A percentile compares a stretch with the other conserved stretches of the same genome.
Conservation (phyloP, 1,139 yeast genomes). For the Pichia sp. region DNA sequence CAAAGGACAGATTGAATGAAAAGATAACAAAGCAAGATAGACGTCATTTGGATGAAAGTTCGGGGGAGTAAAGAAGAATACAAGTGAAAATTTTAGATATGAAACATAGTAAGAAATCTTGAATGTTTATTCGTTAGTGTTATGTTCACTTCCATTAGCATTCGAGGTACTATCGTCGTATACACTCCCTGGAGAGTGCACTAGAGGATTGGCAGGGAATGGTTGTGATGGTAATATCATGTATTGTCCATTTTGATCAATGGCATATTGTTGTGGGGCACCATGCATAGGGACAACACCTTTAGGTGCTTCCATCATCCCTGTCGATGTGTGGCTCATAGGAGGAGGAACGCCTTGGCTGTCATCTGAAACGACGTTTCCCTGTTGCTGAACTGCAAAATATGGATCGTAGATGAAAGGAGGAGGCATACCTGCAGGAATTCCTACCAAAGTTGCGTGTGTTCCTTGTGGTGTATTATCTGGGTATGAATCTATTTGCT, state of each 20-base stretch:
- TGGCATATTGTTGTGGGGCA: conserved; percentile 22
- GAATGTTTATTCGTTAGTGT: neutral
- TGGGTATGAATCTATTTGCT: conserved; percentile 20
- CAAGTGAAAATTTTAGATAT: neutral
- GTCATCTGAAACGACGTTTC: conserved; percentile 14
- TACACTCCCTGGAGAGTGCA: neutral
- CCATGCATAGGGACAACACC: conserved; percentile 14
- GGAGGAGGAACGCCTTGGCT: conserved; percentile 19
- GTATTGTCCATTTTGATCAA: conserved; percentile 29
- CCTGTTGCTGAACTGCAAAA: conserved; percentile 20
- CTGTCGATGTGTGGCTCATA: conserved; percentile 2
- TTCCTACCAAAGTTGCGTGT: conserved; percentile 26
- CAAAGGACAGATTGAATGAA: conserved; percentile 1
- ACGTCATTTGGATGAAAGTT: neutral
- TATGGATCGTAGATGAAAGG: conserved; percentile 33
- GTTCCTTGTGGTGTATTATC: conserved; percentile 24
- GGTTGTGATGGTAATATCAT: conserved; percentile 24
- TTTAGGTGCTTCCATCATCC: conserved; percentile 22
- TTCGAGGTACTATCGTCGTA: neutral
- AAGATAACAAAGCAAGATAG: conserved; percentile 4
- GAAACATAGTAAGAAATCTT: neutral
- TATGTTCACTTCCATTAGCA: conserved; percentile 1
- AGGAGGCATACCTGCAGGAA: conserved; percentile 26
- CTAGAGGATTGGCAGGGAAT: conserved; percentile 22
- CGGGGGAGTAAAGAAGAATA: neutral